Percentiles rank a stretch among this genome's conserved stretches.
phyloP scores from a whole-genome alignment of 495 filamentous ascomycete genomes.

The Xylaria acuta region DNA sequence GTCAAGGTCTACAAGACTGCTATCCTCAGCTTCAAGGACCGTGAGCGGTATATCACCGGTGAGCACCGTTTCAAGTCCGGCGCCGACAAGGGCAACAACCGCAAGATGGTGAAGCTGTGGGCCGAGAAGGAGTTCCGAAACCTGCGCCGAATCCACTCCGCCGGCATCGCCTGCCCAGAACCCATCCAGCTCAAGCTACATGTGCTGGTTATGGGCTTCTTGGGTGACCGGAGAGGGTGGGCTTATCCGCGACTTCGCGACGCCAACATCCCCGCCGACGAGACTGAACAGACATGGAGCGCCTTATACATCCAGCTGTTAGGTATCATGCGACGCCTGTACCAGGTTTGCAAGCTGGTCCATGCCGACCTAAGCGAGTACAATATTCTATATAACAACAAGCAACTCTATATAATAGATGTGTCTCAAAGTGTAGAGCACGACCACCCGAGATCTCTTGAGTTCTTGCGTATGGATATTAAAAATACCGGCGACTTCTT shows the following conservation, averaged over 20 bases:
- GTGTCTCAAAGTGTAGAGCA: slow-evolving; percentile 97
- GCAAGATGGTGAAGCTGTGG: slow-evolving; percentile 97
- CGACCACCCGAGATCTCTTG: slow-evolving; percentile 87
- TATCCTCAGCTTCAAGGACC: slow-evolving; percentile 95
- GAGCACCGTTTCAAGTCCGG: slow-evolving; percentile 79
- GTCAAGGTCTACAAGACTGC: slow-evolving; percentile 99
- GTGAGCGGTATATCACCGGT: slow-evolving; percentile 91
- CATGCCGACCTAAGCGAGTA: slow-evolving; percentile 98
- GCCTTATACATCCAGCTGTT: slow-evolving; percentile 81
- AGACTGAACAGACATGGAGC: slow-evolving; percentile 78
- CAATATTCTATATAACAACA: slow-evolving; percentile 89
- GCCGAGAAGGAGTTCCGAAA: slow-evolving; percentile 99
- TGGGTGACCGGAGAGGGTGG: slow-evolving; percentile 86
- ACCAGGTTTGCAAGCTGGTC: slow-evolving; percentile 86
- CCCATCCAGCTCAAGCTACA: slow-evolving; percentile 86
- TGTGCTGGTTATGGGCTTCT: slow-evolving; percentile 90
- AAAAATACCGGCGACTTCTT: slow-evolving; percentile 97
- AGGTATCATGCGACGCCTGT: slow-evolving; percentile 88
- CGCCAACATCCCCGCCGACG: slow-evolving; percentile 50
- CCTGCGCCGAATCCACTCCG: slow-evolving; percentile 76
- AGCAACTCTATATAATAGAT: slow-evolving; percentile 89
- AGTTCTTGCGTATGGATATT: slow-evolving; percentile 96
- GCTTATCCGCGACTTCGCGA: slow-evolving; percentile 79
- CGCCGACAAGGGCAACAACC: slow-evolving; percentile 88
- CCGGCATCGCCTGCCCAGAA: slow-evolving; percentile 89